Conservation (phyloP, 208 protist genomes). For the Acanthamoeba sp. region DNA sequence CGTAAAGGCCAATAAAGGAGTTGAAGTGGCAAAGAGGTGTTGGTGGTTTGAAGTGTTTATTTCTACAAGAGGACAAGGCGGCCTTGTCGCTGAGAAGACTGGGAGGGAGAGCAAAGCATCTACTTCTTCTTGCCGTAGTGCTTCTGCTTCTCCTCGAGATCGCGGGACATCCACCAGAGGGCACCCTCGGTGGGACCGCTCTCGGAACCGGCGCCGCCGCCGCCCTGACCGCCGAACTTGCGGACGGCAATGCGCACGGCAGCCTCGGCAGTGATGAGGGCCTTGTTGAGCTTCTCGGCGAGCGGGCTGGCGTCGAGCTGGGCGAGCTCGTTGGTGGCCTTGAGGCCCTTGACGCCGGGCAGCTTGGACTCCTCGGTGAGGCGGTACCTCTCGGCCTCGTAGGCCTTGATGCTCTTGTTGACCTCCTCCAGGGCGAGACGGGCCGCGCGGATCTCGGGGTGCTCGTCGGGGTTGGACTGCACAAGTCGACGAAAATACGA, state of each 20-base stretch:
- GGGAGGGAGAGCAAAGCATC: neutral
- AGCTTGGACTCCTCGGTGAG: slow-evolving; percentile 68
- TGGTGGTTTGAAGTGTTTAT: too few species aligned
- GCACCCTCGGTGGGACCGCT: slow-evolving; percentile 73
- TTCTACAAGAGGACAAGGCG: too few species aligned
- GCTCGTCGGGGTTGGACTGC: slow-evolving; percentile 70
- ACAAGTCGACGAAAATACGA: neutral
- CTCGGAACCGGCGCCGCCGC: neutral
- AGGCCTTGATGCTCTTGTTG: slow-evolving; percentile 84
- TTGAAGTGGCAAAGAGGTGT: too few species aligned
- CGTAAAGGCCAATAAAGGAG: too few species aligned
- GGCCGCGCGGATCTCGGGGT: slow-evolving; percentile 85
- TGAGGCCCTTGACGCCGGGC: slow-evolving; percentile 79
- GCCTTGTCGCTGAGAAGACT: too few species aligned
- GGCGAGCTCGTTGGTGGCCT: slow-evolving; percentile 84
- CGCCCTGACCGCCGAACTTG: slow-evolving; percentile 81
- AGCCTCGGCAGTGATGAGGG: slow-evolving; percentile 84
- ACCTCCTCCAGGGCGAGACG: slow-evolving; percentile 86
- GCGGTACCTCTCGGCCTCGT: slow-evolving; percentile 83
- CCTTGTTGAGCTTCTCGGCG: slow-evolving; percentile 83
- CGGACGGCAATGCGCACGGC: slow-evolving; percentile 83
- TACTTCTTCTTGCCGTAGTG: slow-evolving; percentile 82
- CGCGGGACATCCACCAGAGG: slow-evolving; percentile 83
- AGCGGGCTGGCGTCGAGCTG: slow-evolving; percentile 81
- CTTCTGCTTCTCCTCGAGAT: slow-evolving; percentile 84